These are phyloP conservation scores for Aspergillus nomiae DNA, from an alignment of 2,329 filamentous ascomycete species.

Conservation along the genomic window DNA sequence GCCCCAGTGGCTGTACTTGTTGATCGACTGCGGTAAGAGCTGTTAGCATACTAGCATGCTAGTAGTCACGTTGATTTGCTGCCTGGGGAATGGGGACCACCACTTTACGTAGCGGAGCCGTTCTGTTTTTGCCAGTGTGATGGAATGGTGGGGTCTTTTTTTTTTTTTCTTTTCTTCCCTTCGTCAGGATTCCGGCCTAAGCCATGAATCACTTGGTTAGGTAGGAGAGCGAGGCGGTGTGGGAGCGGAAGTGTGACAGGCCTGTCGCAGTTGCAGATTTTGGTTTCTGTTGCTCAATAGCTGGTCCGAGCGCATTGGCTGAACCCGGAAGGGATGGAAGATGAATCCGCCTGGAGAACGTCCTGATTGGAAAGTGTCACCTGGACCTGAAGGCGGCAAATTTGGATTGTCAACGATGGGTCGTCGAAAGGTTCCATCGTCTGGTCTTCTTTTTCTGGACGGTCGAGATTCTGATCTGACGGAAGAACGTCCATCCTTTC, in stretches of 20 bases:
- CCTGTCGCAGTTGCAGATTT: conserved; percentile 5
- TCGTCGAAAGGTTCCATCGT: not conserved
- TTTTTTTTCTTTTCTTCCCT: not conserved
- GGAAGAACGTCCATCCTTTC: not conserved
- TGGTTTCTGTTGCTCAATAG: not conserved
- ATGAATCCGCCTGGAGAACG: conserved; percentile 1
- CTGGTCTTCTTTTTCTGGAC: not conserved
- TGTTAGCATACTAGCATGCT: not conserved
- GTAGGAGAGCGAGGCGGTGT: conserved; percentile 16
- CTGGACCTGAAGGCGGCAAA: conserved; percentile 5
- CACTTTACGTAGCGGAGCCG: not conserved
- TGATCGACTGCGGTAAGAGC: not conserved
- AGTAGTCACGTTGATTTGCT: conserved; percentile 9
- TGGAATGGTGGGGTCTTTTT: not conserved
- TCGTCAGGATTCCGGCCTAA: not conserved
- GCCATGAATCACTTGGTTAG: not conserved
- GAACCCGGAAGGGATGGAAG: conserved; percentile 1
- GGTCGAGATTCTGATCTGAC: conserved; percentile 2
- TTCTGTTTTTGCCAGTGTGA: not conserved
- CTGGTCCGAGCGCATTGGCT: conserved; percentile 2
- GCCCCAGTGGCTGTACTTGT: conserved; percentile 12
- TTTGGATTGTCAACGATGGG: not conserved
- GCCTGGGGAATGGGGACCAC: conserved; percentile 3
- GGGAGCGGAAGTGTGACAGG: conserved; percentile 19
- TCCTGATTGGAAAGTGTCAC: conserved; percentile 1